These are phyloP conservation scores for Gastrolobium villosum DNA, from an alignment of 306 rosid genomes.

Conservation along the genomic window DNA sequence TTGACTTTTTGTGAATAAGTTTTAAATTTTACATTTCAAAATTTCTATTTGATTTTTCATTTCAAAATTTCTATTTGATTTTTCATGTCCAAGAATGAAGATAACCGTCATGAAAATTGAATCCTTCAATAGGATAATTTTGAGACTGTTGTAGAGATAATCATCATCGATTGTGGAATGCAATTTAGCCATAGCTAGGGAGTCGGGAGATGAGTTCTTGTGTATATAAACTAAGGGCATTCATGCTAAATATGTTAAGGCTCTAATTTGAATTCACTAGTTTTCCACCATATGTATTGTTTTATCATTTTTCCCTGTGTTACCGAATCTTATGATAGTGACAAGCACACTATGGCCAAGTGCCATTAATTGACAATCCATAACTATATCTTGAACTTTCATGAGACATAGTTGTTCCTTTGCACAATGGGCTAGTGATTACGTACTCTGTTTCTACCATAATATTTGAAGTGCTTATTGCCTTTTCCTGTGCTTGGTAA, in stretches of 20 bases:
- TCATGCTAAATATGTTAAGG: background rate
- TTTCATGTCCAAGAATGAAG: constrained; percentile 12
- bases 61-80: background rate
- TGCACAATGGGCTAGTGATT: background rate
- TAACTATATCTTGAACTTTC: background rate
- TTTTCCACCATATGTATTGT: background rate
- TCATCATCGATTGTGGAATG: background rate
- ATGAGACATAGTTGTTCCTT: constrained; percentile 4
- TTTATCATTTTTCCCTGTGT: constrained; percentile 14
- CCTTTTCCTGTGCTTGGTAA: background rate
- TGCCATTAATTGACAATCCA: background rate
- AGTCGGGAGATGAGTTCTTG: background rate
- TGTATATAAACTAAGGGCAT: constrained; percentile 1
- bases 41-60: constrained; percentile 6
- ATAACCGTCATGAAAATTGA: background rate
- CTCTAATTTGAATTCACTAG: background rate
- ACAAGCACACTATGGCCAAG: constrained; percentile 4
- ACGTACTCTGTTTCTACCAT: constrained; percentile 15
- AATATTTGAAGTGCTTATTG: background rate
- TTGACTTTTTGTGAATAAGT: background rate
- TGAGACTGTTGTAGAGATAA: constrained; percentile 20
- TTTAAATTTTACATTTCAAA: background rate
- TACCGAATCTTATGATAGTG: background rate
- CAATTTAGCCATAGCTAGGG: background rate
- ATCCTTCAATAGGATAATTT: constrained; percentile 16